These are phyloP conservation scores for Candida multigemmis DNA, from an alignment of 805 yeast genomes.

Conservation along the genomic window DNA sequence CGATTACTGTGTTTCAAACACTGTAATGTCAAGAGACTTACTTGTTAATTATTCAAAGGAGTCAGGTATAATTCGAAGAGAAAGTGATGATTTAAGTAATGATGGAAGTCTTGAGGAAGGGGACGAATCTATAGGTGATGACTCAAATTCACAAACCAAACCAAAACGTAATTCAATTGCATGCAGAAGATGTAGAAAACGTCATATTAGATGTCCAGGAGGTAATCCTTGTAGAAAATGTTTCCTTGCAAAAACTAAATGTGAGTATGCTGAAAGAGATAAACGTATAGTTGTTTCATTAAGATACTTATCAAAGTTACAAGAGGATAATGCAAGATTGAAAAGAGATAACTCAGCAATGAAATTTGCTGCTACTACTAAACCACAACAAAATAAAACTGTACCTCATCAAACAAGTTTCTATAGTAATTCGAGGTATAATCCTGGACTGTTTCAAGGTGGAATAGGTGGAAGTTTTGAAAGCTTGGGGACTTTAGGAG, in stretches of 20 bases:
- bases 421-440: slow-evolving; percentile 3
- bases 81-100: not conserved
- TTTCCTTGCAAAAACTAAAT: slow-evolving; percentile 40
- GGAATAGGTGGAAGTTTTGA: not conserved
- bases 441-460: slow-evolving; percentile 4
- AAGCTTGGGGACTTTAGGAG: not conserved
- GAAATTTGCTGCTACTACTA: slow-evolving; percentile 18
- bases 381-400: slow-evolving; percentile 7
- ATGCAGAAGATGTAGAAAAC: slow-evolving; percentile 59
- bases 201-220: slow-evolving; percentile 74
- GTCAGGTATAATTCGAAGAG: slow-evolving; percentile 1
- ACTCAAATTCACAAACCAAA: slow-evolving; percentile 4
- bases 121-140: not conserved
- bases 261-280: slow-evolving; percentile 68
- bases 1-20: too few species aligned
- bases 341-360: slow-evolving; percentile 58
- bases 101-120: not conserved
- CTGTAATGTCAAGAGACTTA: not conserved
- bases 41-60: slow-evolving; percentile 4
- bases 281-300: slow-evolving; percentile 66
- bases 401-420: slow-evolving; percentile 4
- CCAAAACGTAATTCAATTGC: slow-evolving; percentile 30
- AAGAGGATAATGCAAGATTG: slow-evolving; percentile 55
- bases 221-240: slow-evolving; percentile 69
- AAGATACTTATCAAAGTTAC: slow-evolving; percentile 58